A percentile compares a stretch with the other conserved stretches of the same genome.
Conservation (phyloP, 2,329 filamentous ascomycete species). For the Fusarium ambrosium region DNA sequence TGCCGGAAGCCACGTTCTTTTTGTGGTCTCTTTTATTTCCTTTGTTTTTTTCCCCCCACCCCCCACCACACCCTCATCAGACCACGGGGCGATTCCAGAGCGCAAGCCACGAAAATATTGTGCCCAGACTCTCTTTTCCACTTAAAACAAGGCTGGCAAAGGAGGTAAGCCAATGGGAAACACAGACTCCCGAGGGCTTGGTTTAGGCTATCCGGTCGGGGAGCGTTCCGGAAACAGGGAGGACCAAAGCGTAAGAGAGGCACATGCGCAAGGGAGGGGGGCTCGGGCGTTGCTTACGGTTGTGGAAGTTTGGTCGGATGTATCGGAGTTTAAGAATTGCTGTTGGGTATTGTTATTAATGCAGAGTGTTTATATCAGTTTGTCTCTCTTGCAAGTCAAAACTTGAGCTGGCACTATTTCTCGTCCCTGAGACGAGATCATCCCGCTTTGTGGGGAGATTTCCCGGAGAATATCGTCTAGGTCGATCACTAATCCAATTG, state of each 20-base stretch:
- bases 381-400: not conserved
- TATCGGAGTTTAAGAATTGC: not conserved
- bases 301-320: not conserved
- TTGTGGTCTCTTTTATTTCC: not conserved
- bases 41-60: not conserved
- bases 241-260: not conserved
- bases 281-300: not conserved
- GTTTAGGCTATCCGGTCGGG: not conserved
- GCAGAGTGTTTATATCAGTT: not conserved
- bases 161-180: not conserved
- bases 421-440: not conserved
- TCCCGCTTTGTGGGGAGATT: not conserved
- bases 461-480: not conserved
- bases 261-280: not conserved
- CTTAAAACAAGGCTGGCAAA: not conserved
- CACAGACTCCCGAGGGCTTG: not conserved
- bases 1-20: not conserved
- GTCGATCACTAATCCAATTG: not conserved
- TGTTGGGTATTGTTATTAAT: not conserved
- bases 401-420: not conserved
- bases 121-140: not conserved
- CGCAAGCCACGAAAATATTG: not conserved
- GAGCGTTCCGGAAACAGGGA: not conserved
- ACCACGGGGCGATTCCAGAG: not conserved
- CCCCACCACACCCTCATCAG: not conserved